A percentile compares a stretch with the other conserved stretches of the same genome.
Evolutionary conservation across 2,329 filamentous ascomycete species (phyloP).

Genomic region (Phaeosphaeria sp.): DNA sequence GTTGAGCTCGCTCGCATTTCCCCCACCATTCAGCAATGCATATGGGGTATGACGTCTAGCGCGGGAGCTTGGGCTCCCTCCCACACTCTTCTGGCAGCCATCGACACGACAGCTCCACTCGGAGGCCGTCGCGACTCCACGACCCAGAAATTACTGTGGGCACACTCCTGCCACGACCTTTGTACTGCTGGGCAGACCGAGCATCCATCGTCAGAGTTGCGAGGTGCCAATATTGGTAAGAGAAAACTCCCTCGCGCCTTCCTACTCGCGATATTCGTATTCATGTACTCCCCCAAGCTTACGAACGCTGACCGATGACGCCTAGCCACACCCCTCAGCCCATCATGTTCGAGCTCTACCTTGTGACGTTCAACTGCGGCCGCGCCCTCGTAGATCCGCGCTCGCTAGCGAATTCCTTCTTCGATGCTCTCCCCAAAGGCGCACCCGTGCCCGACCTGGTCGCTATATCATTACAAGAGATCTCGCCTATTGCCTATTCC

Average conservation of each 20-base stretch:
- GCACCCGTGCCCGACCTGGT: constrained; percentile 70
- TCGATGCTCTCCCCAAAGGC: constrained; percentile 46
- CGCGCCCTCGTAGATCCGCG: constrained; percentile 73
- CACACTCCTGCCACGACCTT: background rate
- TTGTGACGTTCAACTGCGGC: constrained; percentile 90
- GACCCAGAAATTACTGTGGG: background rate
- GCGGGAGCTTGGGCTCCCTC: background rate
- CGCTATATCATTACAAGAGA: constrained; percentile 79
- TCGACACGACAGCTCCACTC: background rate
- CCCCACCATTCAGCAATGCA: background rate
- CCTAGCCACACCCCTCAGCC: constrained; percentile 13
- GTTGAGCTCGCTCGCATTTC: background rate
- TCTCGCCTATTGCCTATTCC: constrained; percentile 81
- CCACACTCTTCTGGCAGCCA: background rate
- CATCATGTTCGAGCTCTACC: constrained; percentile 69
- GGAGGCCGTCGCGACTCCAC: background rate
- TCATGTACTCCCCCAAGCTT: constrained; percentile 12
- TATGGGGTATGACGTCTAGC: background rate
- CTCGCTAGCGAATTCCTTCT: constrained; percentile 74
- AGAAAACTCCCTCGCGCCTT: background rate
- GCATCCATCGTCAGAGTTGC: background rate
- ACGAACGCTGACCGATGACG: constrained; percentile 28
- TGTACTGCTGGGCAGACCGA: background rate
- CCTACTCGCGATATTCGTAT: background rate
- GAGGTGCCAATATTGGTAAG: background rate